Conservation (phyloP, 208 protist genomes). For the Crithidia expoeki region DNA sequence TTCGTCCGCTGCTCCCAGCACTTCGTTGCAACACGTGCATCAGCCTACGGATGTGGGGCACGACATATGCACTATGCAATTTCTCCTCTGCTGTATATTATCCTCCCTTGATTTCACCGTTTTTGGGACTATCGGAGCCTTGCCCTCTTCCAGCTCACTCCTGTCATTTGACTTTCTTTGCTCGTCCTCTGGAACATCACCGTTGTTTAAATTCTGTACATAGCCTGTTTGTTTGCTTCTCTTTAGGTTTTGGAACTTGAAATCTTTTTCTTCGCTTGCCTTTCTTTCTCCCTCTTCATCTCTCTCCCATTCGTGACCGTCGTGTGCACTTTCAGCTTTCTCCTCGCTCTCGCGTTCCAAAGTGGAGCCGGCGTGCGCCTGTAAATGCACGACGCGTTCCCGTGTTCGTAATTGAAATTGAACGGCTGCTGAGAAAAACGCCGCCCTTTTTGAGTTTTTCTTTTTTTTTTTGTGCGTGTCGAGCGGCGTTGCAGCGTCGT, state of each 20-base stretch:
- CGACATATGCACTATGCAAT: not conserved
- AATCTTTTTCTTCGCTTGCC: not conserved
- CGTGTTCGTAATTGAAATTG: too few relatives aligned
- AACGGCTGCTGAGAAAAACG: too few relatives aligned
- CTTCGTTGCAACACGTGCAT: too few relatives aligned
- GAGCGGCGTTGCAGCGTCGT: too few relatives aligned
- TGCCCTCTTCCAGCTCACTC: not conserved
- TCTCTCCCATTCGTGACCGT: not conserved
- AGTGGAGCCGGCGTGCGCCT: too few relatives aligned
- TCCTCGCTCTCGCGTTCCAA: not conserved
- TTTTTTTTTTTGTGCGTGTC: too few relatives aligned
- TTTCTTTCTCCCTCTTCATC: slow-evolving; percentile 2
- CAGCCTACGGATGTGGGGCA: too few relatives aligned
- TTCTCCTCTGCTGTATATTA: not conserved
- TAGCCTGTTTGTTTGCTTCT: slow-evolving; percentile 3
- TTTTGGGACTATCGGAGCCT: not conserved
- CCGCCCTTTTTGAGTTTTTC: too few relatives aligned
- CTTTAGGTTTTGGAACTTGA: slow-evolving; percentile 9
- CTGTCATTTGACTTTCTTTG: not conserved
- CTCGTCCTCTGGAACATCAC: slow-evolving; percentile 1
- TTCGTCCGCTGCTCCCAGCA: not conserved
- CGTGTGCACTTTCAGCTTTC: not conserved
- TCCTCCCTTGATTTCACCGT: not conserved
- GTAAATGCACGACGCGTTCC: too few relatives aligned
- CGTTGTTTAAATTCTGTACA: slow-evolving; percentile 8